Base-by-base conservation (phyloP, 1,139 yeast genomes). In the Geotrichum phurueaensis region DNA sequence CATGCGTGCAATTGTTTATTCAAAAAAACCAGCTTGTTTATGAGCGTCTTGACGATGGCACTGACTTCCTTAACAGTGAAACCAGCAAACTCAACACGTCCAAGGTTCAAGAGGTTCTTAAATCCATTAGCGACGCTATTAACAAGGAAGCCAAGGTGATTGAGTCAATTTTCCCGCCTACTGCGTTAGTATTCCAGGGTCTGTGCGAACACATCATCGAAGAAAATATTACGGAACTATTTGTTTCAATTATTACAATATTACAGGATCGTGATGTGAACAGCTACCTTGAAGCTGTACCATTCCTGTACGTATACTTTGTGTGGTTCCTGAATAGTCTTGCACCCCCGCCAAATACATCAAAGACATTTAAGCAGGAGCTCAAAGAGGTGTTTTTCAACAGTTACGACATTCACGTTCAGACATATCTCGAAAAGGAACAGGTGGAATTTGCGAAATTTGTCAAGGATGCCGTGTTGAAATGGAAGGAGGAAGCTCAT, bases 1-100 rank as follows among this genome's bases (percentile, higher is more conserved):
- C 77, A 60, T 75, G 85, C 62, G 75, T 81, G 62, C 79, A 79
- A 69, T 71, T 77, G 68, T 81, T 78, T 66, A 73, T 76, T 51
- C 80, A 81, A 53, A 80, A 76, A 72, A 78, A 76, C 68, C 78
- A 73, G 65, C 78, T 76, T 62, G 78, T 74, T 47, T 65, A 64
- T 33, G 62, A 60, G 10, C 59, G 50, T 6, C 59, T 53, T 12
- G 57, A 57, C 23, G 56, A 58, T n/a, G 57, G 63, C 1, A 20
- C 55, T 12, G 59, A 58, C 63, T 68, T 63, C 68, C 9, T 75
- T 70, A 18, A 70, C 69, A 12, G 62, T 68, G 56, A 54, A 22
- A 53, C 64, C 23, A 54, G 61, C 66, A 60, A 75, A 68, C 67
- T 78, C 69, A 65, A 77, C 68, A 59, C 68, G 63, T 63, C 70